These are phyloP conservation scores for Saccharomycopsis sp. DNA, from an alignment of 805 yeast genomes.

Conservation along the genomic window DNA sequence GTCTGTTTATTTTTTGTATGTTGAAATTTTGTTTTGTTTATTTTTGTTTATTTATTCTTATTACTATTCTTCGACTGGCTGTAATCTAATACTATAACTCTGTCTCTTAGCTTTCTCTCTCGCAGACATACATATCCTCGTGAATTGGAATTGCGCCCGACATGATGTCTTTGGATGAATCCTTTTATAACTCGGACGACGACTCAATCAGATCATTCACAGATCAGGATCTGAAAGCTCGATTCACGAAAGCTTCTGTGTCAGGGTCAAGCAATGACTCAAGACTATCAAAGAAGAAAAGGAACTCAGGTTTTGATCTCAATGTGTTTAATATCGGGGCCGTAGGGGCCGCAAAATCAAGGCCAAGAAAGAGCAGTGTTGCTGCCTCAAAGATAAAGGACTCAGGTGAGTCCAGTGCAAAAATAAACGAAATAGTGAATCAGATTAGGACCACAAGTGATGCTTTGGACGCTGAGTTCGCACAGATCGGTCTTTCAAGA, in stretches of 20 bases:
- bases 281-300: not conserved
- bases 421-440: not conserved
- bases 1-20: not conserved
- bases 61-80: no score
- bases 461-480: conserved; percentile 1
- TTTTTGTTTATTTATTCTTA: not conserved
- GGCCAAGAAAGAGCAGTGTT: not conserved
- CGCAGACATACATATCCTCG: no score
- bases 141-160: no score
- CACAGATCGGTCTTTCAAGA: conserved; percentile 14
- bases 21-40: not conserved
- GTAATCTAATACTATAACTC: no score
- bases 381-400: not conserved
- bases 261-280: not conserved
- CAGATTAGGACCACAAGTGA: conserved; percentile 7
- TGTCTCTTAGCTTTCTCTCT: no score
- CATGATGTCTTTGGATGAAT: not conserved
- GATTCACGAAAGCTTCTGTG: not conserved
- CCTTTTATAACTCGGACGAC: conserved; percentile 6
- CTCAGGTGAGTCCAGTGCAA: not conserved
- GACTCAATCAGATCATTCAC: conserved; percentile 4
- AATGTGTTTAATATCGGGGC: not conserved
- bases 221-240: not conserved
- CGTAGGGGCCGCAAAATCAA: not conserved
- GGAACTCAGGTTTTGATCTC: not conserved